phyloP scores from a whole-genome alignment of 345 rosid genomes.

The Eucalyptus caleyi region DNA sequence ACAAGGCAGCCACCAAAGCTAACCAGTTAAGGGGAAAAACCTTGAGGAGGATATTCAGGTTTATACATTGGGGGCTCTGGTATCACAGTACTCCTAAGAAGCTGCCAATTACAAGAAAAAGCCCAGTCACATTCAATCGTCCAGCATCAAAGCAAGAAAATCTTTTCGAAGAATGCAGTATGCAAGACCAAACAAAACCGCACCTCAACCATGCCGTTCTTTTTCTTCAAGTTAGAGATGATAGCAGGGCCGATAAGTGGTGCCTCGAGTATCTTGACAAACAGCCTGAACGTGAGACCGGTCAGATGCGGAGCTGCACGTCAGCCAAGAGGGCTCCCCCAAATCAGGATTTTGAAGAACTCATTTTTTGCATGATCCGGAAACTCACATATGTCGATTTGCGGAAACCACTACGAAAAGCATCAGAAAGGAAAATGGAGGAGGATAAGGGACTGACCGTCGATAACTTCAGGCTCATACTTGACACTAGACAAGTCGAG shows the following conservation, averaged over 20 bases:
- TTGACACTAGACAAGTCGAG: slow-evolving; percentile 41
- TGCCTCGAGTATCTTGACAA: slow-evolving; percentile 42
- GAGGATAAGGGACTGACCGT: slow-evolving; percentile 11
- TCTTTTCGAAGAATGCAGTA: not conserved
- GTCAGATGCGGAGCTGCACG: slow-evolving; percentile 67
- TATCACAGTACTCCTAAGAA: slow-evolving; percentile 47
- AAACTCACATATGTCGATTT: not conserved
- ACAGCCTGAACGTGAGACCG: slow-evolving; percentile 44
- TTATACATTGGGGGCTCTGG: slow-evolving; percentile 80
- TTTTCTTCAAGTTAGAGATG: slow-evolving; percentile 34
- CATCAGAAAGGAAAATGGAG: not conserved
- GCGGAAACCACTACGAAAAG: not conserved
- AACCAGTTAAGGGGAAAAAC: slow-evolving; percentile 9
- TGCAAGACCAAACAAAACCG: not conserved
- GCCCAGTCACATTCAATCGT: not conserved
- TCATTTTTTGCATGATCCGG: not conserved
- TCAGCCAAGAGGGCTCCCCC: not conserved
- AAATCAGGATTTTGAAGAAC: not conserved
- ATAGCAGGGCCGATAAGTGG: slow-evolving; percentile 55
- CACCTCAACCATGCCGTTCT: slow-evolving; percentile 55
- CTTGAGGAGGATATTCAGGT: slow-evolving; percentile 82
- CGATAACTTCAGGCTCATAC: slow-evolving; percentile 31
- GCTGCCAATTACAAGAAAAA: slow-evolving; percentile 15
- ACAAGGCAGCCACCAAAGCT: not conserved
- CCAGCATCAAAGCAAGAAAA: not conserved